phyloP scores from a whole-genome alignment of 2,329 filamentous ascomycete genomes.

The Whalleya microplaca region DNA sequence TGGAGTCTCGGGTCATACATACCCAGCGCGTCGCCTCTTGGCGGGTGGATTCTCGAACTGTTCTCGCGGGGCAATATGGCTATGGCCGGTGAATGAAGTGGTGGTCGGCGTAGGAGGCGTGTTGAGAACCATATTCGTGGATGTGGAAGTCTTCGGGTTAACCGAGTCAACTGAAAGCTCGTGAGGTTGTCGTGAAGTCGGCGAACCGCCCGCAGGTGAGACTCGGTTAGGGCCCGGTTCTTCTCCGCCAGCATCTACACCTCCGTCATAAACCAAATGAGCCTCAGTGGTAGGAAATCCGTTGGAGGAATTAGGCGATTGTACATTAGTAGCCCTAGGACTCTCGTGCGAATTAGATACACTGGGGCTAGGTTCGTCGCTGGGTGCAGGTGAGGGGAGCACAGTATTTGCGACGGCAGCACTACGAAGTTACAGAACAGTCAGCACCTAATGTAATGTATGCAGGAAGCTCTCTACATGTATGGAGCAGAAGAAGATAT shows the following conservation, averaged over 20 bases:
- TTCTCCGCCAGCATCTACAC: conserved; percentile 8
- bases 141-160: conserved; percentile 11
- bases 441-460: not conserved
- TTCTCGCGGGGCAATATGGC: conserved; percentile 5
- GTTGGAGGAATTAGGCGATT: conserved; percentile 34
- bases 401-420: conserved; percentile 37
- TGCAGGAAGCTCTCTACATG: no score
- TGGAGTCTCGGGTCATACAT: conserved; percentile 14
- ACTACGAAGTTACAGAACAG: conserved; percentile 16
- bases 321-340: conserved; percentile 35
- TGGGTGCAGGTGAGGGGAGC: conserved; percentile 66
- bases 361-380: conserved; percentile 60
- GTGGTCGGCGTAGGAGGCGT: conserved; percentile 31
- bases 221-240: conserved; percentile 11
- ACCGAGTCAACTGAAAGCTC: conserved; percentile 10
- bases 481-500: no score
- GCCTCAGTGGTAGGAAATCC: conserved; percentile 28
- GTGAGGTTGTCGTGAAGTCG: conserved; percentile 15
- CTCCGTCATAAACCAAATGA: conserved; percentile 31
- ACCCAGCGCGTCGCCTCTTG: conserved; percentile 34
- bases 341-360: conserved; percentile 41
- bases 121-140: conserved; percentile 28
- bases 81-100: conserved; percentile 4
- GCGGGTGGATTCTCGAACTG: conserved; percentile 19
- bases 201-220: conserved; percentile 9